phyloP scores from a whole-genome alignment of 2,329 filamentous ascomycete genomes.

The Colletotrichum echinochloae region DNA sequence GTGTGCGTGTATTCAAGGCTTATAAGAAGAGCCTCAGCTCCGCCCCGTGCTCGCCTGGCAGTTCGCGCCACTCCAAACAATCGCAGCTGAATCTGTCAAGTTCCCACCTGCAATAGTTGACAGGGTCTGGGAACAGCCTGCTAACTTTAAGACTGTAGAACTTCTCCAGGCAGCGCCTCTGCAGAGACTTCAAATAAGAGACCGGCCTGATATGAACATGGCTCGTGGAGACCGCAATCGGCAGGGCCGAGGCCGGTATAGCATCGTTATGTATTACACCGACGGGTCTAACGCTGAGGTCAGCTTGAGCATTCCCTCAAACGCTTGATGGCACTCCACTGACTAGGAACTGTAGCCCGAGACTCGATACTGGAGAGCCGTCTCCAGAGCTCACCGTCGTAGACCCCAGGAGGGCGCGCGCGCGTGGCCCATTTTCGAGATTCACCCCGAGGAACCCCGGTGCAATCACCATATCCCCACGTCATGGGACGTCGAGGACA shows the following conservation, averaged over 20 bases:
- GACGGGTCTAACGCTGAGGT: constrained; percentile 26
- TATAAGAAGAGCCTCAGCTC: not conserved
- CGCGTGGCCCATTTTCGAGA: constrained; percentile 13
- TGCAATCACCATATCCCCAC: constrained; percentile 3
- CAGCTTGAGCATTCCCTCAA: not conserved
- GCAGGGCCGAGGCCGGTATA: constrained; percentile 10
- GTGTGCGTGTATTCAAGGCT: not conserved
- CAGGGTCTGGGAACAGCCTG: not conserved
- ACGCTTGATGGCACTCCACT: not conserved
- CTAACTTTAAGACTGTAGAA: not conserved
- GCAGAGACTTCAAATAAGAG: not conserved
- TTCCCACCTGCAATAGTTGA: not conserved
- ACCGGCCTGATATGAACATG: not conserved
- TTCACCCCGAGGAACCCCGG: constrained; percentile 10
- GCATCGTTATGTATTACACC: constrained; percentile 26
- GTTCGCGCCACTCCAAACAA: not conserved
- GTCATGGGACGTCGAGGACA: constrained; percentile 9
- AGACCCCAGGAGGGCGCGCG: not conserved
- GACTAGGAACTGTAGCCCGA: constrained; percentile 3
- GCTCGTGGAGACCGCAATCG: not conserved
- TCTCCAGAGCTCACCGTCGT: not conserved
- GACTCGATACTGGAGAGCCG: constrained; percentile 4
- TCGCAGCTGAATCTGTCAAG: not conserved
- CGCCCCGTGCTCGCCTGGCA: not conserved
- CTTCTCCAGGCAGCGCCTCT: not conserved